Percentiles rank a stretch among this genome's conserved stretches.
Evolutionary conservation across 108 stramenopile genomes (phyloP).

Genomic region (Asterionellopsis glacialis): DNA sequence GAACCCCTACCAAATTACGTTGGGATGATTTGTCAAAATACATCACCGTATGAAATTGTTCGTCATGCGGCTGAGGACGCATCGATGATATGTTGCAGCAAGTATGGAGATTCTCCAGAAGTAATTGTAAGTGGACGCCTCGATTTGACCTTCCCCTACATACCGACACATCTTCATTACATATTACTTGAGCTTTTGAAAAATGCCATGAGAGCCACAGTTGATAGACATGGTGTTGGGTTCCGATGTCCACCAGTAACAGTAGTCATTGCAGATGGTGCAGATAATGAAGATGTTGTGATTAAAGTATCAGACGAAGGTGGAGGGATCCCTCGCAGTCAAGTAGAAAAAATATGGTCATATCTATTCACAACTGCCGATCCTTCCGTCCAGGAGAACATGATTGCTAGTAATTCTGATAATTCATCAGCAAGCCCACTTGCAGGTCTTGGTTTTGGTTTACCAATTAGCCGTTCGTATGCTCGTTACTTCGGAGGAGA

Average conservation of each 20-base stretch:
- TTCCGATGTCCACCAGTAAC: constrained; percentile 53
- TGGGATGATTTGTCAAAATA: constrained; percentile 51
- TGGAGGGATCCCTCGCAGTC: constrained; percentile 82
- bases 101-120: constrained; percentile 76
- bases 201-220: constrained; percentile 88
- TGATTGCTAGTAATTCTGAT: constrained; percentile 20
- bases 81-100: constrained; percentile 54
- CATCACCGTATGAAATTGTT: constrained; percentile 63
- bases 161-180: constrained; percentile 72
- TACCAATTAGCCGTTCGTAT: constrained; percentile 86
- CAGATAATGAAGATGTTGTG: constrained; percentile 72
- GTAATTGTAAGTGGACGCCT: constrained; percentile 66
- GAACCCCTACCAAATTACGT: constrained; percentile 45
- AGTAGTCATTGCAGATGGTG: constrained; percentile 85
- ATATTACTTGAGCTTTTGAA: constrained; percentile 90
- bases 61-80: constrained; percentile 74
- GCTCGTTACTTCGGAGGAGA: constrained; percentile 92
- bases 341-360: constrained; percentile 77
- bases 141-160: constrained; percentile 79
- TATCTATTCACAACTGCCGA: constrained; percentile 60
- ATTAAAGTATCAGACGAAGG: constrained; percentile 91
- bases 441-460: constrained; percentile 85
- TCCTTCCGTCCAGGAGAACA: constrained; percentile 37
- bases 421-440: constrained; percentile 47
- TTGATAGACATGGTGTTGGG: constrained; percentile 59